Evolutionary conservation across 495 filamentous ascomycete species (phyloP).

Genomic region (Penicillium egyptiacum): DNA sequence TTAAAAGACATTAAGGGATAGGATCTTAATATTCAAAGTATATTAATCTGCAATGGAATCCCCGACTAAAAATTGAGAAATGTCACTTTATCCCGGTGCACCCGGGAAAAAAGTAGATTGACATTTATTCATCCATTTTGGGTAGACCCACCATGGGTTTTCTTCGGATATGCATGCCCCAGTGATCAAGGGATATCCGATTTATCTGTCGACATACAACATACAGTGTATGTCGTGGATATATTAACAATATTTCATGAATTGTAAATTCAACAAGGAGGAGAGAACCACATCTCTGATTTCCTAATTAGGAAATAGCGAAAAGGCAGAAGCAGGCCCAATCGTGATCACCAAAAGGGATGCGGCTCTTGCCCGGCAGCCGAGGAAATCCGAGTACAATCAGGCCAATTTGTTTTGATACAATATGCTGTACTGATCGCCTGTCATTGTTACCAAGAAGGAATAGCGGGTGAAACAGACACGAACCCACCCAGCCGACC

Average conservation of each 20-base stretch:
- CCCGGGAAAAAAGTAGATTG: constrained; percentile 1
- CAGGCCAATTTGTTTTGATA: background rate
- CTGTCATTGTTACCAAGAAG: constrained; percentile 1
- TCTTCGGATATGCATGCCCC: background rate
- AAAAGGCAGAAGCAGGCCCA: constrained; percentile 3
- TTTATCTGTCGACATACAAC: background rate
- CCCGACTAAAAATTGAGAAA: background rate
- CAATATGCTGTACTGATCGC: constrained; percentile 13
- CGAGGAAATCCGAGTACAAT: background rate
- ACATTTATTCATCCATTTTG: background rate
- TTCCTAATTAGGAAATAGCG: background rate
- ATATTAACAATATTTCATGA: background rate
- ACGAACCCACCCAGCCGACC: constrained; percentile 17
- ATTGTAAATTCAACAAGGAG: background rate
- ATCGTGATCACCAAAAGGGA: constrained; percentile 1
- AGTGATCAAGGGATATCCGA: background rate
- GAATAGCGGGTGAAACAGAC: constrained; percentile 9
- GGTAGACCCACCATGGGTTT: background rate
- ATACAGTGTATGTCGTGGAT: background rate
- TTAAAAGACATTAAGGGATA: background rate
- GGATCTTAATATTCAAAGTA: background rate
- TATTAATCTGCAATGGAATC: background rate
- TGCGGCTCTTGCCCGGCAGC: constrained; percentile 10
- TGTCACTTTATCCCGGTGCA: background rate
- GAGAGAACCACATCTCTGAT: background rate